Evolutionary conservation across 176 grass and related monocot genomes (phyloP).

Genomic region (Tuctoria greenei): DNA sequence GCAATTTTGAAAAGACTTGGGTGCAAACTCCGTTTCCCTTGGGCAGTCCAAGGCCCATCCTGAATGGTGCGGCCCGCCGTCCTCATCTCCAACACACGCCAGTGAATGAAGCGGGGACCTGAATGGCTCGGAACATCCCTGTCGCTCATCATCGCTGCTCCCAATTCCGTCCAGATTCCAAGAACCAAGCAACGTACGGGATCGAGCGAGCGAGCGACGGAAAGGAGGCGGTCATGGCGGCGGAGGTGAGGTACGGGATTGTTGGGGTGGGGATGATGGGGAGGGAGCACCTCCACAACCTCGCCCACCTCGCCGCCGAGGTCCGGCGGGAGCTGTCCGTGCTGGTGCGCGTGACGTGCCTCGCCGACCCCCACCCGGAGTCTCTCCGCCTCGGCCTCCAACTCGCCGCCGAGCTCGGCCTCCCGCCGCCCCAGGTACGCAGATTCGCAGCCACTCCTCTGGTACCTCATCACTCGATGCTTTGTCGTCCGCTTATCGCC

Average conservation of each 20-base stretch:
- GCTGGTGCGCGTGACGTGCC: conserved; percentile 44
- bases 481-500: not conserved
- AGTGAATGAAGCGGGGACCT: not conserved
- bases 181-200: not conserved
- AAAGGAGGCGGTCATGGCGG: not conserved
- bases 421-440: conserved; percentile 59
- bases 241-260: conserved; percentile 73
- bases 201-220: too few relatives aligned
- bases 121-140: not conserved
- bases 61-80: not conserved
- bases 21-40: too few relatives aligned
- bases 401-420: conserved; percentile 54
- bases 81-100: not conserved
- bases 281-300: conserved; percentile 84
- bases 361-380: conserved; percentile 78
- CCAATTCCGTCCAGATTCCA: not conserved
- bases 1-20: too few relatives aligned
- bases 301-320: conserved; percentile 64
- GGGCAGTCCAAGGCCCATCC: too few relatives aligned
- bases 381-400: conserved; percentile 59
- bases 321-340: conserved; percentile 28
- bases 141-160: not conserved
- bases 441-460: not conserved
- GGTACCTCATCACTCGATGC: not conserved
- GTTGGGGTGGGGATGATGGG: conserved; percentile 96